Percentiles rank a stretch among this genome's conserved stretches.
These are phyloP conservation scores for Sambucus nigra DNA, from an alignment of 129 eudicot species.

Conservation along the genomic window DNA sequence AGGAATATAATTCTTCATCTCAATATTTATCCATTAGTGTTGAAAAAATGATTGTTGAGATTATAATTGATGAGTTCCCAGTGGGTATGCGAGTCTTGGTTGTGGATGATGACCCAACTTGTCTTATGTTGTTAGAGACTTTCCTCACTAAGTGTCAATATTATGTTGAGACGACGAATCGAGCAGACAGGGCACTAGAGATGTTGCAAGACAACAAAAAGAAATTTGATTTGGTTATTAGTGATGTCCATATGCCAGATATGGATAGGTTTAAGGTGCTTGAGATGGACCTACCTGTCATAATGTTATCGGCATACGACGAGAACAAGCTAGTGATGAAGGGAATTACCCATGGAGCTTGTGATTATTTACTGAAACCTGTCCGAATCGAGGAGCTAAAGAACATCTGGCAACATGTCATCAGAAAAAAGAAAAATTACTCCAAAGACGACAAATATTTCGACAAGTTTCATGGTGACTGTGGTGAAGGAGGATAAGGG, in stretches of 20 bases:
- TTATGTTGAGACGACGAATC: conserved; percentile 39
- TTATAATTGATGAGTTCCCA: too few relatives aligned
- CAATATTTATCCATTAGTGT: too few relatives aligned
- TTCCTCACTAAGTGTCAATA: too few relatives aligned
- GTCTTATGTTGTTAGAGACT: too few relatives aligned
- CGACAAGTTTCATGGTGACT: conserved; percentile 17
- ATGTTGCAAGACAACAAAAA: conserved; percentile 44
- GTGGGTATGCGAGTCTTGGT: too few relatives aligned
- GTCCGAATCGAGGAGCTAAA: conserved; percentile 56
- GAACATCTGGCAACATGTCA: conserved; percentile 66
- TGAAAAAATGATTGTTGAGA: too few relatives aligned
- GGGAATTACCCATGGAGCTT: conserved; percentile 64
- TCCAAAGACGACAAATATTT: conserved; percentile 33
- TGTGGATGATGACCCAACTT: too few relatives aligned
- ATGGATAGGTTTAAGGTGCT: conserved; percentile 71
- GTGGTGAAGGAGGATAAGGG: conserved; percentile 18
- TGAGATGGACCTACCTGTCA: conserved; percentile 65
- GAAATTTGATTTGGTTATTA: conserved; percentile 54
- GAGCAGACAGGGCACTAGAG: conserved; percentile 43
- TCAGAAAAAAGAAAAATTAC: conserved; percentile 37
- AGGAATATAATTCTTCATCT: too few relatives aligned
- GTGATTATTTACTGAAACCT: conserved; percentile 61
- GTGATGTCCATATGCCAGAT: conserved; percentile 73
- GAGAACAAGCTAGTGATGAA: conserved; percentile 61
- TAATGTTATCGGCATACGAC: conserved; percentile 57